Evolutionary conservation across 192 early-diverging fungal species (phyloP).

Genomic region (Coemansia sp.): DNA sequence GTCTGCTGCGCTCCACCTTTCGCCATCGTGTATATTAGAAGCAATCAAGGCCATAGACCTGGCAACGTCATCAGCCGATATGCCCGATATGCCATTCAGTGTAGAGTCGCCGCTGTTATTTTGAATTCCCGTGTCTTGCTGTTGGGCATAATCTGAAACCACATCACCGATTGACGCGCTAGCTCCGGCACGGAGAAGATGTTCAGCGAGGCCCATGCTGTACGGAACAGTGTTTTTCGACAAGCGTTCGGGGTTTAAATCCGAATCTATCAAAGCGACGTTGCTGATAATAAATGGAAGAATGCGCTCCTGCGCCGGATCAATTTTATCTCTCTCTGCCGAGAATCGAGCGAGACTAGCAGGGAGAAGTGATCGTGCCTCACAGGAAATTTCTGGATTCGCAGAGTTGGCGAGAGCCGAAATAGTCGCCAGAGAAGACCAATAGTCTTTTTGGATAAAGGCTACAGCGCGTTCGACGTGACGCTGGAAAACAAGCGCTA

Average conservation of each 20-base stretch:
- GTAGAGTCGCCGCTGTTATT: conserved; percentile 6
- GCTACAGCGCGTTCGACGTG: conserved; percentile 15
- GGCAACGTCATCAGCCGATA: conserved; percentile 40
- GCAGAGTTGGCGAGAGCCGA: conserved; percentile 17
- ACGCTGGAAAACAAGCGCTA: conserved; percentile 1
- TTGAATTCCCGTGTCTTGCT: conserved; percentile 13
- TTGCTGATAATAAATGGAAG: conserved; percentile 30
- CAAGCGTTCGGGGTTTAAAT: conserved; percentile 1
- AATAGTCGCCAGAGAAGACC: conserved; percentile 38
- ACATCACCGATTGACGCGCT: conserved; percentile 33
- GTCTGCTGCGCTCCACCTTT: conserved; percentile 28
- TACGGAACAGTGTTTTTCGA: not conserved
- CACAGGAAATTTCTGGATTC: conserved; percentile 14
- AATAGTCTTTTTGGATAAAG: conserved; percentile 34
- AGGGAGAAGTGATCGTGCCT: conserved; percentile 29
- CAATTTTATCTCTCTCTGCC: conserved; percentile 25
- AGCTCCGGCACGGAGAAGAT: conserved; percentile 35
- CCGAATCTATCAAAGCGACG: conserved; percentile 14
- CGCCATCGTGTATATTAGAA: conserved; percentile 25
- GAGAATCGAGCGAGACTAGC: conserved; percentile 33
- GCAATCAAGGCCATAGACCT: conserved; percentile 44
- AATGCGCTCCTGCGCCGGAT: conserved; percentile 12
- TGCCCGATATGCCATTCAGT: conserved; percentile 10
- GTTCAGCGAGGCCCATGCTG: conserved; percentile 51
- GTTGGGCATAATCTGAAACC: conserved; percentile 25